phyloP scores from a whole-genome alignment of 139 green algal genomes.

The Chlorella ohadii region DNA sequence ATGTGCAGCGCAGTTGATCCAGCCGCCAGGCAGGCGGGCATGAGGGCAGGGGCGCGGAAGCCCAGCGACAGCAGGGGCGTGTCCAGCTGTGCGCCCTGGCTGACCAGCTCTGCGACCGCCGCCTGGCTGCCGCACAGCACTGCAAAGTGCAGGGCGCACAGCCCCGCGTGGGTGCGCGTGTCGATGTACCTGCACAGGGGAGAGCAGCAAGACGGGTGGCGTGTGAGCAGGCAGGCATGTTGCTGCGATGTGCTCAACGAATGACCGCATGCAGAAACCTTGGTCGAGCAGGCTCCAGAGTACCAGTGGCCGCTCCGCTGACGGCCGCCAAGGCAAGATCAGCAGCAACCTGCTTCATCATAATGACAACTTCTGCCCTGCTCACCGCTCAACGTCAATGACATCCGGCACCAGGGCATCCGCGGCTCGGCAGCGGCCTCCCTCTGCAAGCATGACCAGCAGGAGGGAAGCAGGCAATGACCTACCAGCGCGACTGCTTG shows the following conservation, averaged over 20 bases:
- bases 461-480: neutral
- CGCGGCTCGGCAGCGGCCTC: conserved; percentile 5
- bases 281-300: too few relatives aligned
- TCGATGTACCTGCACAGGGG: neutral
- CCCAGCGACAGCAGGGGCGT: conserved; percentile 7
- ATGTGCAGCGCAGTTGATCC: conserved; percentile 27
- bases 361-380: too few relatives aligned
- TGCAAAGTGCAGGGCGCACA: conserved; percentile 29
- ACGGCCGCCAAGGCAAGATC: too few relatives aligned
- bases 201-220: too few relatives aligned
- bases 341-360: too few relatives aligned
- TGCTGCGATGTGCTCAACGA: too few relatives aligned
- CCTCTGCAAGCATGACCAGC: neutral
- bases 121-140: conserved; percentile 18
- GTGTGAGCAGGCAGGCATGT: too few relatives aligned
- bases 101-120: conserved; percentile 12
- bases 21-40: neutral
- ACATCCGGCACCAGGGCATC: conserved; percentile 12
- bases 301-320: too few relatives aligned
- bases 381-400: conserved; percentile 2
- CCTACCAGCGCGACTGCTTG: too few relatives aligned
- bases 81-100: conserved; percentile 25
- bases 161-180: conserved; percentile 3
- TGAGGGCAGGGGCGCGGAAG: neutral
- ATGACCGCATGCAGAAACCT: too few relatives aligned